A percentile compares a stretch with the other conserved stretches of the same genome.
Conservation (phyloP, 495 filamentous ascomycete genomes). For the Chaetomium cochliodes region DNA sequence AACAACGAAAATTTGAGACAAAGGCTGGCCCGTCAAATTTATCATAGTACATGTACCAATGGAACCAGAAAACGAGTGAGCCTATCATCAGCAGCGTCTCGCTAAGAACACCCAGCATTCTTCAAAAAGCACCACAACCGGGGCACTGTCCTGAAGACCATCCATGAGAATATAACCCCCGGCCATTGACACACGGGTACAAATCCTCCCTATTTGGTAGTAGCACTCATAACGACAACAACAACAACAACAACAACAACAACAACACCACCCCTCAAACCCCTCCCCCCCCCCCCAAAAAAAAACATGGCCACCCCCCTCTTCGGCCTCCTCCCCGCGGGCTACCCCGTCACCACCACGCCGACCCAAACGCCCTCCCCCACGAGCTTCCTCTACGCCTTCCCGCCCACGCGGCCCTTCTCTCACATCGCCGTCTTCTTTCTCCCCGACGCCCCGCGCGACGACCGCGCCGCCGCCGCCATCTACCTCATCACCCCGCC, state of each 20-base stretch:
- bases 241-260: not conserved
- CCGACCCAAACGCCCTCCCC: slow-evolving; percentile 44
- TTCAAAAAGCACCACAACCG: too few relatives aligned
- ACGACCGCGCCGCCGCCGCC: slow-evolving; percentile 64
- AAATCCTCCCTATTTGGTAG: too few relatives aligned
- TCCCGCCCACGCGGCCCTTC: slow-evolving; percentile 51
- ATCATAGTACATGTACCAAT: not conserved
- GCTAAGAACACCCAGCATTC: too few relatives aligned
- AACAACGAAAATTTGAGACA: not conserved
- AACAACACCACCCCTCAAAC: slow-evolving; percentile 14
- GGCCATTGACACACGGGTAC: too few relatives aligned
- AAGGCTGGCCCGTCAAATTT: not conserved
- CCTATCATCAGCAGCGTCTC: too few relatives aligned
- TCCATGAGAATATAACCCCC: too few relatives aligned
- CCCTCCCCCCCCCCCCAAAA: slow-evolving; percentile 7
- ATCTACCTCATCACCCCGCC: slow-evolving; percentile 70
- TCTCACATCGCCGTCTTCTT: slow-evolving; percentile 86
- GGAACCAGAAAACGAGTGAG: not conserved
- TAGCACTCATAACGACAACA: too few relatives aligned
- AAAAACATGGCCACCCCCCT: slow-evolving; percentile 36
- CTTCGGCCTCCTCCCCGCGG: slow-evolving; percentile 54
- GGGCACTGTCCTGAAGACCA: too few relatives aligned
- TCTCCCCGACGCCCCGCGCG: slow-evolving; percentile 72
- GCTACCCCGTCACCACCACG: slow-evolving; percentile 45
- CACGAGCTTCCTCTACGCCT: slow-evolving; percentile 46